Evolutionary conservation across 495 filamentous ascomycete species (phyloP), one percentile per base, ranked within the genome.

Genomic region (Hyaloscypha hepaticicola): DNA sequence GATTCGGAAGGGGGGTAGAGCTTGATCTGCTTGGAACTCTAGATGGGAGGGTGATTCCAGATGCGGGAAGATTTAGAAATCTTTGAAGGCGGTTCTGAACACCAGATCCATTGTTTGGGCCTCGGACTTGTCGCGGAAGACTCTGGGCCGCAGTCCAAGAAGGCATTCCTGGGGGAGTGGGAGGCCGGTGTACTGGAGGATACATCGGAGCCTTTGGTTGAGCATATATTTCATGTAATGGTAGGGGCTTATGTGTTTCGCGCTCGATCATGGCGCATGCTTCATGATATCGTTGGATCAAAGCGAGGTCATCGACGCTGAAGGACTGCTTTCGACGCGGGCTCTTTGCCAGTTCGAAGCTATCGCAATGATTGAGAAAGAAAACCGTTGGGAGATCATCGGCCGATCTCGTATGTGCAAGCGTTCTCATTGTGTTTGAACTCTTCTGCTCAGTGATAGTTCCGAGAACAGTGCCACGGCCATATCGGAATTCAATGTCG

Each of bases 401-500:
- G 0, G 52, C 52, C 9, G 68, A 70, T 24, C 62, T 69, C 49
- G 62, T 26, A 14, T 28, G 58, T 28, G 45, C 41, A 11, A 68
- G 21, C 12, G 58, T 58, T 6, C 60, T 64, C 9, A 73, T 72
- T 14, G 73, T 70, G 21, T 68, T 66, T 41, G 26, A 57, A 64
- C 74, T 76, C 24, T 76, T 73, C 68, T 77, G 75, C 65, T 79
- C 77, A 24, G 71, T 66, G 63, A 79, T 79, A 8, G 77, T 75
- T 21, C 72, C 70, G 24, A 79, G 71, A 14, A 74, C 65, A 0
- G 77, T 79, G 19, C 77, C 77, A 60, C 71, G 71, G 34, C 77
- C 77, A 63, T 79, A 79, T 9, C 74, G 63, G 52, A 78, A 77
- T 14, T 72, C 66, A 0, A 69, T 72, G 25, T 75, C 64, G 11